Percentiles rank a stretch among this genome's conserved stretches.
phyloP scores from a whole-genome alignment of 768 basidiomycete genomes.

The Panaeolus papilionaceus region DNA sequence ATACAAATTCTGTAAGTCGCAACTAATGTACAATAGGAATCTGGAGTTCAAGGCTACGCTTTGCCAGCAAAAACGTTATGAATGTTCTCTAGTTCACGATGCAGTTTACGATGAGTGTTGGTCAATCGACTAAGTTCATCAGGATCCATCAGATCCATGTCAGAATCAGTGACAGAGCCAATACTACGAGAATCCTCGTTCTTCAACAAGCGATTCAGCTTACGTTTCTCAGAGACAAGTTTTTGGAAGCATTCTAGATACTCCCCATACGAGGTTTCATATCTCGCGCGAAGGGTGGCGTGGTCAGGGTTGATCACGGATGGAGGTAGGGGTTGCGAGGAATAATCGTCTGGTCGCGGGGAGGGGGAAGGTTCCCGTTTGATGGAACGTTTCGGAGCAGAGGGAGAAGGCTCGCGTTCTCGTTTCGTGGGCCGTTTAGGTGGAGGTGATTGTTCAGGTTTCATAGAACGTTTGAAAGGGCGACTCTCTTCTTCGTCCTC shows the following conservation, averaged over 20 bases:
- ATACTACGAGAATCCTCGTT: conserved; percentile 40
- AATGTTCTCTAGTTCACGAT: conserved; percentile 62
- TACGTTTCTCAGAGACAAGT: conserved; percentile 55
- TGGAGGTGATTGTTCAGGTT: conserved; percentile 20
- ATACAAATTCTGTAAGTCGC: not conserved
- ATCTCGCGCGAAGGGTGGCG: conserved; percentile 56
- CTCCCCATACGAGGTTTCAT: conserved; percentile 55
- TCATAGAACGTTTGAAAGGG: conserved; percentile 9
- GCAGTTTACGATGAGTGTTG: conserved; percentile 49
- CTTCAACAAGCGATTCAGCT: conserved; percentile 58
- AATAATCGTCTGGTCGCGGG: conserved; percentile 35
- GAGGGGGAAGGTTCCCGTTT: conserved; percentile 16
- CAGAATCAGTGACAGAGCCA: conserved; percentile 54
- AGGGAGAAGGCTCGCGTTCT: conserved; percentile 5
- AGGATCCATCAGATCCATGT: conserved; percentile 56
- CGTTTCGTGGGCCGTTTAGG: conserved; percentile 17
- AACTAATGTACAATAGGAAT: not conserved
- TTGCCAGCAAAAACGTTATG: conserved; percentile 27
- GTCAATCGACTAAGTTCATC: conserved; percentile 57
- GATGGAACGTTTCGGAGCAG: conserved; percentile 20
- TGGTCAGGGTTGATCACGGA: conserved; percentile 43
- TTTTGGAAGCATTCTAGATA: conserved; percentile 56
- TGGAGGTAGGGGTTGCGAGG: conserved; percentile 39
- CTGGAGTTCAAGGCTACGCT: not conserved
- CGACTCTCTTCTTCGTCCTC: conserved; percentile 47